Base-by-base conservation (phyloP, 768 basidiomycete genomes). In the Suillus subaureus region DNA sequence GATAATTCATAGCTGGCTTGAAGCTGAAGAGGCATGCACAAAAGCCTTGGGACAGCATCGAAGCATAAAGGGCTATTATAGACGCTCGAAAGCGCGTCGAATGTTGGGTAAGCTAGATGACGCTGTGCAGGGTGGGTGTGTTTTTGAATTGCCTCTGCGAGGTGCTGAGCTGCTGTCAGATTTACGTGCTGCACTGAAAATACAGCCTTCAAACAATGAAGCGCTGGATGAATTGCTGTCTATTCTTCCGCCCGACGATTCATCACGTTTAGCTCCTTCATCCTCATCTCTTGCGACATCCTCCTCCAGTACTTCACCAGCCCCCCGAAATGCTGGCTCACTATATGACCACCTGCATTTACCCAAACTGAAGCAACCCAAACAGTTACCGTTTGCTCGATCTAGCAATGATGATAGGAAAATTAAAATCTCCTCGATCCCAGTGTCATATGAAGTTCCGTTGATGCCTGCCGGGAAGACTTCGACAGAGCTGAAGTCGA, bases 11-110 rank as follows among this genome's bases (percentile, higher is more conserved):
- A 92, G 91, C 64, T 92, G 87, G 86, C 85, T 88, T 55, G 85
- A 85, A 71, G 91, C 90, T 2, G 91, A 92, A 71, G 78, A 82
- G 26, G 91, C 90, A 1, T 92, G 91, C 68, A 85, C 88, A 2
- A 78, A 81, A 65, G 89, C 90, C 1, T 78, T 92, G 21, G 70
- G 78, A 35, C 89, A 91, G 67, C 89, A 91, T 70, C 80, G 81
- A 40, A 90, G 87, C 64, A 84, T 84, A 62, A 92, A 92, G 69
- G 91, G 87, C 1, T 83, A 88, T 66, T 93, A 84, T 73, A 84
- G 91, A 26, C 85, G 91, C 18, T 89, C 89, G 2, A 86, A 85
- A 51, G 89, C 91, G 0, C 80, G 88, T 52, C 84, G 81, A 68
- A 89, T 89, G 84, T 80, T 87, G 51, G 84, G 82, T 4, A 80